Evolutionary conservation across 2,329 filamentous ascomycete species (phyloP).

Genomic region (Aspergillus glaucus): DNA sequence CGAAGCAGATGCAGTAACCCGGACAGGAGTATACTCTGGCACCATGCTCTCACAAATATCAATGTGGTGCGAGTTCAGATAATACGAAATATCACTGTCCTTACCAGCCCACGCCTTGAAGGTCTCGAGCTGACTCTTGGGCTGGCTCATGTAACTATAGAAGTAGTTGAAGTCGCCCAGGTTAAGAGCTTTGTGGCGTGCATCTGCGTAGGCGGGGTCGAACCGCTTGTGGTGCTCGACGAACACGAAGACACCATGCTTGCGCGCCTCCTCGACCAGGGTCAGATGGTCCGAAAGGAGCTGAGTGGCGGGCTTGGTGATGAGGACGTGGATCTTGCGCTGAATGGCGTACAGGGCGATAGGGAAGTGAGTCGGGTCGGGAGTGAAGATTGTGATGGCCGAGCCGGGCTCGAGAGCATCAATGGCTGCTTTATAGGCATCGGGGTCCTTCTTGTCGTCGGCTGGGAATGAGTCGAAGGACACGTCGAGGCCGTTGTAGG

Average conservation of each 20-base stretch:
- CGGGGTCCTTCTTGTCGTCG: conserved; percentile 64
- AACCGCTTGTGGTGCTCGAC: conserved; percentile 96
- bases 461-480: conserved; percentile 77
- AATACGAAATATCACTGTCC: conserved; percentile 92
- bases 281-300: conserved; percentile 70
- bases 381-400: conserved; percentile 93
- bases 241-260: conserved; percentile 79
- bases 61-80: conserved; percentile 90
- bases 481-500: conserved; percentile 83
- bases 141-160: conserved; percentile 94
- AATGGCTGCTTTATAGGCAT: conserved; percentile 83
- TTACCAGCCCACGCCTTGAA: conserved; percentile 92
- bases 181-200: conserved; percentile 65
- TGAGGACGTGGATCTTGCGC: conserved; percentile 78
- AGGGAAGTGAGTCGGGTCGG: conserved; percentile 85
- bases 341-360: conserved; percentile 91
- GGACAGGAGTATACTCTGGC: conserved; percentile 68
- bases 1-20: conserved; percentile 72
- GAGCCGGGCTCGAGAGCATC: conserved; percentile 74
- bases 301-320: conserved; percentile 92
- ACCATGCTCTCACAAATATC: conserved; percentile 94
- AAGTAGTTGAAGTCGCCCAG: conserved; percentile 98
- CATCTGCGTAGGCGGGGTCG: conserved; percentile 88
- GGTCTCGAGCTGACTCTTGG: conserved; percentile 83
- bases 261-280: conserved; percentile 64